Evolutionary conservation across 1,139 yeast genomes (phyloP), one percentile per base, ranked within the genome.

Genomic region (Debaryomyces psychrophilus): DNA sequence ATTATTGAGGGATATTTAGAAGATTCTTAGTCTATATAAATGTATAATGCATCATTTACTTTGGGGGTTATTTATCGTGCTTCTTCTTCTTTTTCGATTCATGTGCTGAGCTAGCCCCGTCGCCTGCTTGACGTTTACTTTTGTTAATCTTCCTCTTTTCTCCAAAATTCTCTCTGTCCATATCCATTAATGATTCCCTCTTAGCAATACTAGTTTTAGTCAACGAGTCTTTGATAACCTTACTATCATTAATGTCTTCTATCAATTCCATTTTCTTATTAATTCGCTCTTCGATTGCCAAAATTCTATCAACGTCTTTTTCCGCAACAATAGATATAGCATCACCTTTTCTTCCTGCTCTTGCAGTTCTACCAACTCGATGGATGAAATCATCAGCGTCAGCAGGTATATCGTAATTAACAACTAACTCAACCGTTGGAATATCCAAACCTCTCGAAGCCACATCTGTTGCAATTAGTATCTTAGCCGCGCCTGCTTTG

Each of bases 291-390:
- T 93, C 99, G 46, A 93, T 93, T 7, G 93, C 85, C 54, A 88
- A 81, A 8, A 93, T 79, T 58, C 98, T 77, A 23, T 76, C 79
- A 14, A 93, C 85, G 60, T 93, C 99, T 49, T 86, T 82, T 58
- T 92, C 97, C 1, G 96, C 82, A 5, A 93, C 86, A 49, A 93
- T 77, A 11, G 95, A 82, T 3, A 75, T 64, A 4, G 79, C 68
- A 45, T 70, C 73, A 54, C 80, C 80, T 45, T 73, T 71, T 58
- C 95, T 77, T 5, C 98, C 98, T 3, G 99, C 99, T 78, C 99
- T 87, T n/a, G 99, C 99, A 15, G 99, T 93, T 82, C 99, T 90
- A 77, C 99, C 99, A n/a, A 92, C 96, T 64, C 99, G 77, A 69
- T 93, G 99, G 48, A 93, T 89, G 60, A 87, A 95, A 64, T 92